phyloP scores from a whole-genome alignment of 352 stramenopile species.

The Globisporangium paroecandrum region DNA sequence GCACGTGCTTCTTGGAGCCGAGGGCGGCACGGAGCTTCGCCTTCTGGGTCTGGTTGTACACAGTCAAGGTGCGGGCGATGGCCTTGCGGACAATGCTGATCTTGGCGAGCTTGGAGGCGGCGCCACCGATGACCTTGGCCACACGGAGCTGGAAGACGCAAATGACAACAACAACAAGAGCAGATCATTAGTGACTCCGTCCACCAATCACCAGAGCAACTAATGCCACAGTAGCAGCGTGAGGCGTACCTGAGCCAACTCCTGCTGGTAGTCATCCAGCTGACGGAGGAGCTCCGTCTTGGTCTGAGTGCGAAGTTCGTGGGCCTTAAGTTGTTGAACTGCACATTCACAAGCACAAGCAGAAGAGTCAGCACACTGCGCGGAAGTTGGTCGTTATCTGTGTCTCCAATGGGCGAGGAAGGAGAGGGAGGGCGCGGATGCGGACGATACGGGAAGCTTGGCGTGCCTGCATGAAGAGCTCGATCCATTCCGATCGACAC shows the following conservation, averaged over 20 bases:
- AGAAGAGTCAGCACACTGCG: neutral
- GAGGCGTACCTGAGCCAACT: conserved; percentile 84
- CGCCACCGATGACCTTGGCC: conserved; percentile 98
- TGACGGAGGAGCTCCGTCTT: conserved; percentile 98
- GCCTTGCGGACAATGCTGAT: conserved; percentile 99
- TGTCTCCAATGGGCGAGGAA: neutral
- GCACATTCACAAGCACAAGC: conserved; percentile 15
- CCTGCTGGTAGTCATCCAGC: conserved; percentile 98
- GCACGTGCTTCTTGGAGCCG: conserved; percentile 95
- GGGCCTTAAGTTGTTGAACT: conserved; percentile 94
- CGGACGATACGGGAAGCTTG: neutral
- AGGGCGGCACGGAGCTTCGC: conserved; percentile 93
- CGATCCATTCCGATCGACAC: neutral
- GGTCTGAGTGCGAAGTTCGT: conserved; percentile 96
- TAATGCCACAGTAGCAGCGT: neutral
- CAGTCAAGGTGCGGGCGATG: conserved; percentile 98
- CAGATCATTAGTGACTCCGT: neutral
- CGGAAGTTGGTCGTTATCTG: neutral
- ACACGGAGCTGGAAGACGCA: conserved; percentile 89
- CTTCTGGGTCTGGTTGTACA: conserved; percentile 99
- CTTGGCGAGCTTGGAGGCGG: conserved; percentile 99
- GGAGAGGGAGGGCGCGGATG: too few relatives aligned
- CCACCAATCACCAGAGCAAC: neutral
- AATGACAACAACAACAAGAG: neutral
- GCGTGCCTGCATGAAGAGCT: neutral